A percentile compares a stretch with the other conserved stretches of the same genome.
Evolutionary conservation across 2,329 filamentous ascomycete genomes (phyloP).

Genomic region (Colletotrichum caudatum): DNA sequence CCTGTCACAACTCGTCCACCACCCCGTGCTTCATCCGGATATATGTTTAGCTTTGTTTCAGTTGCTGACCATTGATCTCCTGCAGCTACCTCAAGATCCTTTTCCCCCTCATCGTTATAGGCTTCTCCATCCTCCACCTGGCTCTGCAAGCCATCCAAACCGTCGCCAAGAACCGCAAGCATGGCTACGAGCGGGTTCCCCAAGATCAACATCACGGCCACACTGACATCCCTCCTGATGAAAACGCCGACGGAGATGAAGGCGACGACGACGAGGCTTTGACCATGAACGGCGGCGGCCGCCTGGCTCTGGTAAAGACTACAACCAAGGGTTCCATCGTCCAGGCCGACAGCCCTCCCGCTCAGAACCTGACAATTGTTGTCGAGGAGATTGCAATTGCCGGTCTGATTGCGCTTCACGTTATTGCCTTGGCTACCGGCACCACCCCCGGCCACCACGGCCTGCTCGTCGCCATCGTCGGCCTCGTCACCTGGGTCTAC

Average conservation of each 20-base stretch:
- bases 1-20: background rate
- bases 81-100: slow-evolving; percentile 82
- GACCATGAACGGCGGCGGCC: slow-evolving; percentile 66
- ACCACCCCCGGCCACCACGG: slow-evolving; percentile 68
- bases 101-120: slow-evolving; percentile 79
- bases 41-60: background rate
- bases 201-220: slow-evolving; percentile 59
- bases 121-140: slow-evolving; percentile 77
- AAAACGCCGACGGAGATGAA: slow-evolving; percentile 53
- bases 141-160: slow-evolving; percentile 67
- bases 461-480: slow-evolving; percentile 71
- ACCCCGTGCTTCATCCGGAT: background rate
- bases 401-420: slow-evolving; percentile 77
- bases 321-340: slow-evolving; percentile 71
- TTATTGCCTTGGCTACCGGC: slow-evolving; percentile 70
- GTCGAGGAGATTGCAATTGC: slow-evolving; percentile 82
- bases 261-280: slow-evolving; percentile 70
- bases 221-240: slow-evolving; percentile 65
- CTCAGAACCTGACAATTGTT: slow-evolving; percentile 75
- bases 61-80: slow-evolving; percentile 26
- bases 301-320: slow-evolving; percentile 69
- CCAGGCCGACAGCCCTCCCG: slow-evolving; percentile 80
- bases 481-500: slow-evolving; percentile 84
- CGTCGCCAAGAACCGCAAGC: slow-evolving; percentile 61
- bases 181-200: slow-evolving; percentile 69